Evolutionary conservation across 2,329 filamentous ascomycete species (phyloP).

Genomic region (Tolypocladium nubicola): DNA sequence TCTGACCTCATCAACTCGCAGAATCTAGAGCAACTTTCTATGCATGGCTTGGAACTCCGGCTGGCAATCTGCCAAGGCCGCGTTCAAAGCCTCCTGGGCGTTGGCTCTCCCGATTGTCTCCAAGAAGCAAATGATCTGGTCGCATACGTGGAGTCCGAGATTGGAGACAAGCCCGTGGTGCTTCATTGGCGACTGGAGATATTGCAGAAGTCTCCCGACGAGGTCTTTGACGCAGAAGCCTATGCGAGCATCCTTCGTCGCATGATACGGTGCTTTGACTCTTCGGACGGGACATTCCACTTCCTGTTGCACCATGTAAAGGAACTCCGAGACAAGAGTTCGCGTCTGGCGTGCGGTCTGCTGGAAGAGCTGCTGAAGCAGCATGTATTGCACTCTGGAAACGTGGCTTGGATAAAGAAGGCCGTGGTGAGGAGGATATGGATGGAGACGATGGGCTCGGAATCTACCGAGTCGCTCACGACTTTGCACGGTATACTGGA

Average conservation of each 20-base stretch:
- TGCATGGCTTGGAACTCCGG: slow-evolving; percentile 52
- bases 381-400: slow-evolving; percentile 40
- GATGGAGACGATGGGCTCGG: slow-evolving; percentile 42
- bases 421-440: slow-evolving; percentile 57
- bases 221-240: slow-evolving; percentile 34
- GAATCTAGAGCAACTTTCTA: slow-evolving; percentile 43
- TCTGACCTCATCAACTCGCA: slow-evolving; percentile 46
- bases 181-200: slow-evolving; percentile 59
- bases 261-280: slow-evolving; percentile 49
- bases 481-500: slow-evolving; percentile 15
- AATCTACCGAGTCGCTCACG: slow-evolving; percentile 14
- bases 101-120: slow-evolving; percentile 30
- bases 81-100: slow-evolving; percentile 43
- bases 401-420: slow-evolving; percentile 55
- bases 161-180: slow-evolving; percentile 55
- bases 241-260: slow-evolving; percentile 45
- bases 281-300: slow-evolving; percentile 55
- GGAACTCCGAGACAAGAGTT: slow-evolving; percentile 47
- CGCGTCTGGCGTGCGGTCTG: slow-evolving; percentile 33
- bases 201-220: slow-evolving; percentile 36
- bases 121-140: slow-evolving; percentile 47
- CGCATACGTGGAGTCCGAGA: slow-evolving; percentile 48
- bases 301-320: slow-evolving; percentile 58
- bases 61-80: slow-evolving; percentile 55
- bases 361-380: slow-evolving; percentile 54